phyloP scores from a whole-genome alignment of 305 asterid genomes.

The Fraxinus paxiana region DNA sequence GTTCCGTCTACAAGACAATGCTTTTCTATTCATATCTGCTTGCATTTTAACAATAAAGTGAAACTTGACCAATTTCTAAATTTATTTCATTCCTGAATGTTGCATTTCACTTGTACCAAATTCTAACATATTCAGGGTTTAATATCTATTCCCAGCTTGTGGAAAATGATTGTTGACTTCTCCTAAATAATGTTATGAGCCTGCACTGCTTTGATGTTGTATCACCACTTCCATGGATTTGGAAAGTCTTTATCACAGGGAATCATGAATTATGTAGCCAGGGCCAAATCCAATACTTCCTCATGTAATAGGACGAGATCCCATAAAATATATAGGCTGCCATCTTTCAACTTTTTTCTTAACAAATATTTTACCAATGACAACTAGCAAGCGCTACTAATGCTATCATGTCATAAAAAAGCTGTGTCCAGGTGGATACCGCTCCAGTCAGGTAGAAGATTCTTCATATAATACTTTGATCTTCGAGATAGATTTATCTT shows the following conservation, averaged over 20 bases:
- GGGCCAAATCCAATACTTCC: not conserved
- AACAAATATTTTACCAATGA: not conserved
- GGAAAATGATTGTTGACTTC: not conserved
- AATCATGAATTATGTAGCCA: not conserved
- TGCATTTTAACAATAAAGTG: not conserved
- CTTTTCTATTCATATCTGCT: not conserved
- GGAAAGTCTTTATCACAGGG: not conserved
- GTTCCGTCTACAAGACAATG: not conserved
- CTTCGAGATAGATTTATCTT: conserved; percentile 67
- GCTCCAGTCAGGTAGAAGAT: conserved; percentile 64
- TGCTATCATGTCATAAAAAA: conserved; percentile 24
- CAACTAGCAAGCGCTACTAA: not conserved
- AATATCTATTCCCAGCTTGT: not conserved
- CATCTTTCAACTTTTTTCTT: not conserved
- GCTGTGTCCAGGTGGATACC: conserved; percentile 58
- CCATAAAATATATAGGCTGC: not conserved
- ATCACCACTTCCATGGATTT: not conserved
- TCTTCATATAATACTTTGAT: conserved; percentile 84
- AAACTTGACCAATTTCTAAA: not conserved
- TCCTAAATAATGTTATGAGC: not conserved
- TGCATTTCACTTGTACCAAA: not conserved
- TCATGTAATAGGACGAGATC: not conserved
- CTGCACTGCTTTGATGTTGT: not conserved
- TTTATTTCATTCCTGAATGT: not conserved
- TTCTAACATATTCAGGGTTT: not conserved